Percentiles rank a stretch among this genome's conserved stretches.
Conservation (phyloP, 805 yeast genomes). For the Kazachstania viticola region DNA sequence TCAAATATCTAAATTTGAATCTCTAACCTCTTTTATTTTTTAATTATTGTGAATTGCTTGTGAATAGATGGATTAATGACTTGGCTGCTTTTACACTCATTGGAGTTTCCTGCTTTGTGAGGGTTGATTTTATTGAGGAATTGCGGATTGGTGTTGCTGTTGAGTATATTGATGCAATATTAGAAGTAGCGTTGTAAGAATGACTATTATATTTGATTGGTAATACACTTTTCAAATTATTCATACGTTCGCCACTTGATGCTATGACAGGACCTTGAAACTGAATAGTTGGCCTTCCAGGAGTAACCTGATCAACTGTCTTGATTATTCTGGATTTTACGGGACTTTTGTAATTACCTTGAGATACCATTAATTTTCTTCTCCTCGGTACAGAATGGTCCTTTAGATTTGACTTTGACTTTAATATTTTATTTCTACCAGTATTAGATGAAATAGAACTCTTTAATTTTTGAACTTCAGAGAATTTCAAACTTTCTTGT, state of each 20-base stretch:
- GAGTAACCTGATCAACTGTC: neutral
- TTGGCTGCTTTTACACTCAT: slow-evolving; percentile 28
- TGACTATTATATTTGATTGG: neutral
- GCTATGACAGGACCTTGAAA: too few species aligned
- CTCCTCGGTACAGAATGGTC: slow-evolving; percentile 6
- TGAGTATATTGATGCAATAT: slow-evolving; percentile 1
- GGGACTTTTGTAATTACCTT: slow-evolving; percentile 20
- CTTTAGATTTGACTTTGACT: neutral
- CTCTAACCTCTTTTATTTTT: too few species aligned
- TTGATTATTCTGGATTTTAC: slow-evolving; percentile 1
- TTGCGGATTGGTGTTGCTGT: slow-evolving; percentile 9
- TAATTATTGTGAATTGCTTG: slow-evolving; percentile 10
- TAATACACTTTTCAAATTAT: neutral
- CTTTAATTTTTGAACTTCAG: slow-evolving; percentile 6
- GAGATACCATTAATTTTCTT: slow-evolving; percentile 19
- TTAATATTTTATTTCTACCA: neutral
- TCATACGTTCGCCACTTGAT: neutral
- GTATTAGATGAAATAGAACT: neutral
- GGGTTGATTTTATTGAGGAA: neutral
- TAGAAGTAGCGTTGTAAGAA: neutral
- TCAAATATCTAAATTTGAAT: too few species aligned
- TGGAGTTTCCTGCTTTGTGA: slow-evolving; percentile 19
- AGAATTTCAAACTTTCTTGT: slow-evolving; percentile 26
- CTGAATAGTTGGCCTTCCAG: neutral
- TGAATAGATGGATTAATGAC: slow-evolving; percentile 23